These are phyloP conservation scores for Ruellia speciosa DNA, from an alignment of 305 asterid genomes.

Conservation along the genomic window DNA sequence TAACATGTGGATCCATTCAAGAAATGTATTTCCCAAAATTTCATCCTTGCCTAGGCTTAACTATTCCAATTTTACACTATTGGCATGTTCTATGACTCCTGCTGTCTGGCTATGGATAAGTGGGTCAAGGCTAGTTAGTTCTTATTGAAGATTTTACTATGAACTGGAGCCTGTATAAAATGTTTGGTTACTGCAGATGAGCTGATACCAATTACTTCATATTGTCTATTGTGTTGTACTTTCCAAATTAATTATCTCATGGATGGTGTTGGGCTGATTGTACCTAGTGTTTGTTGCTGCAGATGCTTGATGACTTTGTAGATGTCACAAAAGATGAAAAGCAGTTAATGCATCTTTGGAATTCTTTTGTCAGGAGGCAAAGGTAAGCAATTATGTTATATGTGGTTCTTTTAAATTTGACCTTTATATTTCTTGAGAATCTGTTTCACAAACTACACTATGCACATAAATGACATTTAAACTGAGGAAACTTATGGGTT, in stretches of 20 bases:
- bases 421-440: slow-evolving; percentile 15
- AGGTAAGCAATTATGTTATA: slow-evolving; percentile 37
- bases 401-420: slow-evolving; percentile 12
- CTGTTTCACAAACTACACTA: not conserved
- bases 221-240: not conserved
- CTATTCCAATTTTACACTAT: no score
- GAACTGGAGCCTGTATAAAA: no score
- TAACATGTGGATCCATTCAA: no score
- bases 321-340: slow-evolving; percentile 95
- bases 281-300: slow-evolving; percentile 20
- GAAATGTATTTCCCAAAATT: no score
- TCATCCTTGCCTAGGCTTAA: no score
- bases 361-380: slow-evolving; percentile 94
- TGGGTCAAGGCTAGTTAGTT: no score
- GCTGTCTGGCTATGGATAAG: no score
- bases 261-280: slow-evolving; percentile 12
- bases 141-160: no score
- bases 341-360: slow-evolving; percentile 98
- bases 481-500: no score
- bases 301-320: slow-evolving; percentile 99
- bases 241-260: slow-evolving; percentile 15
- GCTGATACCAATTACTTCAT: not conserved
- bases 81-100: no score
- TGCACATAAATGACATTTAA: no score
- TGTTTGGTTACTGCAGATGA: not conserved